A percentile compares a stretch with the other conserved stretches of the same genome.
These are phyloP conservation scores for Pleurotus cornucopiae DNA, from an alignment of 768 basidiomycete genomes.

Conservation along the genomic window DNA sequence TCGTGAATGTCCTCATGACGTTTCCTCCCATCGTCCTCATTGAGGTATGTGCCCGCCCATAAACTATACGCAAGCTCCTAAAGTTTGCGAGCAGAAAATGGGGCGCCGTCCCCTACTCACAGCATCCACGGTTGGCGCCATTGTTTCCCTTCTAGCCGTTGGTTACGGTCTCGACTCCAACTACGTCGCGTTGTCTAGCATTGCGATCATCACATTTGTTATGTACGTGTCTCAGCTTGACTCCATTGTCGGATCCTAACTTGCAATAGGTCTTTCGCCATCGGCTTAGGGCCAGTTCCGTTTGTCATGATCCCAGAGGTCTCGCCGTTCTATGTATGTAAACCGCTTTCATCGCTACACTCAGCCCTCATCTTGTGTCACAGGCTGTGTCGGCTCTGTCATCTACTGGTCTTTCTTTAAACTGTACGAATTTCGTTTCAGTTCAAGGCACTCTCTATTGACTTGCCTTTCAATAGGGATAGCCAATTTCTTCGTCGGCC, in stretches of 20 bases:
- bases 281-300: constrained; percentile 88
- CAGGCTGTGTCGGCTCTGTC: constrained; percentile 82
- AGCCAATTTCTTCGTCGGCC: constrained; percentile 79
- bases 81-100: constrained; percentile 43
- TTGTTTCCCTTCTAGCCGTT: constrained; percentile 60
- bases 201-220: constrained; percentile 76
- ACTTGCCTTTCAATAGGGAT: constrained; percentile 49
- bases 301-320: constrained; percentile 92
- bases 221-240: constrained; percentile 44
- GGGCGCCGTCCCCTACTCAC: constrained; percentile 71
- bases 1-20: constrained; percentile 81
- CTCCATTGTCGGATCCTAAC: background rate
- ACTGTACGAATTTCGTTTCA: constrained; percentile 42
- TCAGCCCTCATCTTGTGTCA: constrained; percentile 8
- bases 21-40: constrained; percentile 86
- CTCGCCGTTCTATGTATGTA: constrained; percentile 68
- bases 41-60: constrained; percentile 47
- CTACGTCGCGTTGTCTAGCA: constrained; percentile 56
- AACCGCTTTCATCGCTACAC: background rate
- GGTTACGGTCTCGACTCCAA: constrained; percentile 69
- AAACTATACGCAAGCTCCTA: background rate
- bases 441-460: constrained; percentile 5
- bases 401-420: constrained; percentile 67
- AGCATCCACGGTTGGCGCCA: constrained; percentile 61
- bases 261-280: constrained; percentile 68